Conservation (phyloP, 164 flowering plant genomes). For the Macadamia tetraphylla region DNA sequence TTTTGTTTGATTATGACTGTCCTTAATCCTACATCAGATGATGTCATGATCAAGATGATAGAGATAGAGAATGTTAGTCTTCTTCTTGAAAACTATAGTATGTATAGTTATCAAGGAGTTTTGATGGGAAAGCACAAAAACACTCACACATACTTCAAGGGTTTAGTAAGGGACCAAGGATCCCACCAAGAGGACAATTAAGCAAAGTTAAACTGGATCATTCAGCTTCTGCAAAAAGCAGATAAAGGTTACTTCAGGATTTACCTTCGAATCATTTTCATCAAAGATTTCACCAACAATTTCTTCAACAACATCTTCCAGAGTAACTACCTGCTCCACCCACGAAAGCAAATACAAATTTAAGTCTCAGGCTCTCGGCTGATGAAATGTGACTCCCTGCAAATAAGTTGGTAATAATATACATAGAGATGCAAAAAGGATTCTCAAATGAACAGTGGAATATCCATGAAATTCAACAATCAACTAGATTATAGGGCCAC, state of each 20-base stretch:
- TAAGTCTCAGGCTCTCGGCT: not conserved
- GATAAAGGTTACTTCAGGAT: not conserved
- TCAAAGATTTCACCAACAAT: constrained; percentile 99
- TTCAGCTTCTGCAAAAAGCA: not conserved
- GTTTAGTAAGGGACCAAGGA: no score
- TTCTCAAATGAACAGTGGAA: not conserved
- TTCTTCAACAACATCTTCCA: constrained; percentile 99
- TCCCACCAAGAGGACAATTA: no score
- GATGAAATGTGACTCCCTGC: not conserved
- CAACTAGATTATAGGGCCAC: not conserved
- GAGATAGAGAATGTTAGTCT: no score
- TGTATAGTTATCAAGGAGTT: not conserved
- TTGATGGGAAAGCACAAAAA: no score
- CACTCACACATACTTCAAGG: no score
- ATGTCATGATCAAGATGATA: no score
- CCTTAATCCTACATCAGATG: no score
- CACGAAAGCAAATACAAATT: constrained; percentile 6
- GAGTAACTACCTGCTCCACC: constrained; percentile 61
- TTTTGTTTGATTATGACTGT: no score
- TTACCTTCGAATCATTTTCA: constrained; percentile 97
- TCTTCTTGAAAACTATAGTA: not conserved
- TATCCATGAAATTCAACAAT: not conserved
- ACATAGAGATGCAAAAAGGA: not conserved
- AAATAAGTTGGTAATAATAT: not conserved
- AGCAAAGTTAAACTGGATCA: not conserved